Percentiles rank a stretch among this genome's conserved stretches.
These are phyloP conservation scores for Escallonia herrerae DNA, from an alignment of 129 eudicot species.

Conservation along the genomic window DNA sequence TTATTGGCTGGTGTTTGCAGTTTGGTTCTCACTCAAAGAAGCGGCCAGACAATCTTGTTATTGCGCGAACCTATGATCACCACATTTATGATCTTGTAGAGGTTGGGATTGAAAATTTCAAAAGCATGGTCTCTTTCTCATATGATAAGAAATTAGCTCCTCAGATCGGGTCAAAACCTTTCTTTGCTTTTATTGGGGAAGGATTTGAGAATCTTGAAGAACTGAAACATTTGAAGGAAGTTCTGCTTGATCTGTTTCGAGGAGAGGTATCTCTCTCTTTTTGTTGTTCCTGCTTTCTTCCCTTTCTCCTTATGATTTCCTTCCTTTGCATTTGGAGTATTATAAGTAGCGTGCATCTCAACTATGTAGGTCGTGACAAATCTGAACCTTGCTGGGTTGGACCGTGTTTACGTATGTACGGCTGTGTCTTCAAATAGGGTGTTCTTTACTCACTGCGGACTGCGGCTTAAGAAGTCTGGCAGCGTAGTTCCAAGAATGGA, in stretches of 20 bases:
- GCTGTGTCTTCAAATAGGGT: slow-evolving; percentile 73
- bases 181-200: slow-evolving; percentile 89
- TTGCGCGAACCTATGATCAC: slow-evolving; percentile 86
- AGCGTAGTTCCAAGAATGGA: slow-evolving; percentile 73
- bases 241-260: slow-evolving; percentile 76
- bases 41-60: slow-evolving; percentile 90
- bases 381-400: slow-evolving; percentile 87
- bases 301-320: background rate
- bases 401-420: slow-evolving; percentile 80
- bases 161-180: slow-evolving; percentile 71
- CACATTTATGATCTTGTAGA: slow-evolving; percentile 94
- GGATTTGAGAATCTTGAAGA: slow-evolving; percentile 82
- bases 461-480: slow-evolving; percentile 87
- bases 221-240: slow-evolving; percentile 82
- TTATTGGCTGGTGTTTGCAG: slow-evolving; percentile 35
- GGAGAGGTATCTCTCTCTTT: slow-evolving; percentile 47
- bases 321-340: background rate
- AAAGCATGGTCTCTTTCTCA: slow-evolving; percentile 64
- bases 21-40: slow-evolving; percentile 91
- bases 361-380: slow-evolving; percentile 54
- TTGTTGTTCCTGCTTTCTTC: background rate
- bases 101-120: slow-evolving; percentile 87
- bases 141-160: slow-evolving; percentile 83
- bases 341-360: slow-evolving; percentile 1
- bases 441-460: slow-evolving; percentile 73